Evolutionary conservation across 1,284 basidiomycete species (phyloP), one percentile per base, ranked within the genome.

Genomic region (Phaffia rhodozyma): DNA sequence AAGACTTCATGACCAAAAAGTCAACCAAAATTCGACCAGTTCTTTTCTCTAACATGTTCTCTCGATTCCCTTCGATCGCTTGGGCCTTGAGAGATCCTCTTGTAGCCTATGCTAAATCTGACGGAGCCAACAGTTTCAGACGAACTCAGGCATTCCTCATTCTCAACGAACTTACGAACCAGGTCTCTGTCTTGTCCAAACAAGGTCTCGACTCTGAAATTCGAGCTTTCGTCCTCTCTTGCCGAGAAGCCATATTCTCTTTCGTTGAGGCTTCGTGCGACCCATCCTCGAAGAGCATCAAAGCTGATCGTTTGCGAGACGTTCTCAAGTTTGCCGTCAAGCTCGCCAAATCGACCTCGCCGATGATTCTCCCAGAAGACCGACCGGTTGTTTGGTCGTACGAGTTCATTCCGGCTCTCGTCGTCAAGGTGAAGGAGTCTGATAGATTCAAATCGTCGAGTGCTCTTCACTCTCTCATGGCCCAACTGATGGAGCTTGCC

Each of bases 1-100:
- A 78, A 21, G 89, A 93, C 75, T 96, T 90, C 72, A 78, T 87
- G 64, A 83, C 82, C 11, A 82, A 89, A 65, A 96, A 94, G 76
- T 81, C 84, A 53, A 91, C 89, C 5, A 79, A 82, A 47, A 78
- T 96, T 55, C 86, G 87, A 69, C 76, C 82, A 1, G 76, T 76
- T 49, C 92, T 96, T 78, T 84, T 97, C 75, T 79, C 84, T 62
- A 88, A 91, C 60, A 87, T 89, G 70, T 79, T 89, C 63, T 81
- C 81, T 34, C 84, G 88, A 50, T 82, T 83, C 75, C 84, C 89
- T 0, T 66, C 75, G 9, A 76, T 80, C 6, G 88, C 83, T 9
- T 93, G 91, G 88, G 74, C 69, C 50, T 74, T 91, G 38, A 82
- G 84, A 18, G 73, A 79, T 20, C 79, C 82, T 66, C 73, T 92